These are phyloP conservation scores for Suillus occidentalis DNA, from an alignment of 768 basidiomycete species.

Conservation along the genomic window DNA sequence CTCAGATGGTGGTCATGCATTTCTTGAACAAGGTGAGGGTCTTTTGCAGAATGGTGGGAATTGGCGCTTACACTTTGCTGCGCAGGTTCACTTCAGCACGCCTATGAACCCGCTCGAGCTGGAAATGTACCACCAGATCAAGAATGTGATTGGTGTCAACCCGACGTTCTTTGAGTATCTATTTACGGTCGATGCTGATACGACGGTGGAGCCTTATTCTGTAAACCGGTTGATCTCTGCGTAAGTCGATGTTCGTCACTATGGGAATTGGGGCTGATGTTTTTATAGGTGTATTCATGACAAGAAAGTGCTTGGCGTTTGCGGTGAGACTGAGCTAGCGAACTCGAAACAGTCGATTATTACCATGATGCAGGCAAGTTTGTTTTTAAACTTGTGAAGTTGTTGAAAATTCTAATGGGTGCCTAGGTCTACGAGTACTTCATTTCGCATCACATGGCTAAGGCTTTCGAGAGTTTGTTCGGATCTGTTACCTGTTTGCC, in stretches of 20 bases:
- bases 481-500: constrained; percentile 98
- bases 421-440: constrained; percentile 95
- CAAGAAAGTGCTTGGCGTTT: constrained; percentile 90
- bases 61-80: constrained; percentile 3
- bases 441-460: constrained; percentile 98
- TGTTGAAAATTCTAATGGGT: neutral
- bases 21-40: constrained; percentile 88
- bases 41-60: neutral
- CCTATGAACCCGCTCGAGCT: constrained; percentile 97
- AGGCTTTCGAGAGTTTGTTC: constrained; percentile 95
- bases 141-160: constrained; percentile 99
- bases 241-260: constrained; percentile 47
- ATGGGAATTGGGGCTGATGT: neutral
- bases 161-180: constrained; percentile 97
- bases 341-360: constrained; percentile 95
- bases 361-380: constrained; percentile 90
- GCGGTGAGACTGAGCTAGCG: constrained; percentile 90
- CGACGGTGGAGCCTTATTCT: constrained; percentile 84
- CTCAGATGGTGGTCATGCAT: constrained; percentile 94
- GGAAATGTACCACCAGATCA: constrained; percentile 99
- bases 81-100: constrained; percentile 90
- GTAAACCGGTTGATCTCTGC: constrained; percentile 91
- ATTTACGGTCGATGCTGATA: constrained; percentile 94
- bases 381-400: neutral
- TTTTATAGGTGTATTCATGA: constrained; percentile 88